Evolutionary conservation across 2,329 filamentous ascomycete species (phyloP).

Genomic region (Nannizziopsis barbatae): DNA sequence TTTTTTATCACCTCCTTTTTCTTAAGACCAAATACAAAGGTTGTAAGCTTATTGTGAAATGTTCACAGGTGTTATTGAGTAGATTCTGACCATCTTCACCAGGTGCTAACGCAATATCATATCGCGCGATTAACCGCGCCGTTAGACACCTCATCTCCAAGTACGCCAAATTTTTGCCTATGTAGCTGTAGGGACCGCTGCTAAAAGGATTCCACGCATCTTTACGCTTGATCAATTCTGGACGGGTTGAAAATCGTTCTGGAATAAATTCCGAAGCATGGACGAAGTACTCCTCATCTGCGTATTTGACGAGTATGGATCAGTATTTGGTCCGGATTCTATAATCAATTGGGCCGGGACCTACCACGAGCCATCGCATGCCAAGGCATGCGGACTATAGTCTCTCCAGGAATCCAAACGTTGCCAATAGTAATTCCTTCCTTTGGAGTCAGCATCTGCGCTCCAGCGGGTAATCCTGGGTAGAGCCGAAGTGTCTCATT

Average conservation of each 20-base stretch:
- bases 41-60: conserved; percentile 3
- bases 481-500: conserved; percentile 22
- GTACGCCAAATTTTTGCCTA: conserved; percentile 20
- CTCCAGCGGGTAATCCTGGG: conserved; percentile 22
- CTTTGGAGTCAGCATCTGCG: conserved; percentile 24
- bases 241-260: conserved; percentile 19
- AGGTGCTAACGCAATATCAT: conserved; percentile 15
- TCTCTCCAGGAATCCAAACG: conserved; percentile 20
- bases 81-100: conserved; percentile 6
- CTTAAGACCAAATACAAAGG: conserved; percentile 1
- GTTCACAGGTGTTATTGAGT: background rate
- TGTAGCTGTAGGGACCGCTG: conserved; percentile 16
- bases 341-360: no score
- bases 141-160: conserved; percentile 22
- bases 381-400: conserved; percentile 19
- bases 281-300: conserved; percentile 35
- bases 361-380: conserved; percentile 26
- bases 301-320: conserved; percentile 18
- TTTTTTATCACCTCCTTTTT: background rate
- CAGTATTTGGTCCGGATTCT: conserved; percentile 26
- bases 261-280: conserved; percentile 19
- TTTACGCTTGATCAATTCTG: conserved; percentile 17
- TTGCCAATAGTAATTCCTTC: conserved; percentile 22
- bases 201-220: conserved; percentile 16
- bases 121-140: conserved; percentile 12